A percentile compares a stretch with the other conserved stretches of the same genome.
Evolutionary conservation across 345 rosid genomes (phyloP).

Genomic region (Eucalyptus caleyi): DNA sequence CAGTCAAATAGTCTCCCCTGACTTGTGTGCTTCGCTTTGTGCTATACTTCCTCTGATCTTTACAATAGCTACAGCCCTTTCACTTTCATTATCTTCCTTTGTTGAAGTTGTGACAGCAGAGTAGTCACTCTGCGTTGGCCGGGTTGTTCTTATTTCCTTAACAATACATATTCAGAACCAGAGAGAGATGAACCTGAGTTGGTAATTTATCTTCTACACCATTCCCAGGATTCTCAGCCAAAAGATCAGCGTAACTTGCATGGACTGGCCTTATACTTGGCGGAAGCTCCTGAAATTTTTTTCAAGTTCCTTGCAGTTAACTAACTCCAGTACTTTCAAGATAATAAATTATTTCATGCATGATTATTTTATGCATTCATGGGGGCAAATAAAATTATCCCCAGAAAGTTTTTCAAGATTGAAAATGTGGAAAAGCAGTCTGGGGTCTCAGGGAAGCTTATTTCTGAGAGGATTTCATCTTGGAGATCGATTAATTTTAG

Average conservation of each 20-base stretch:
- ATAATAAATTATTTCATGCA: neutral
- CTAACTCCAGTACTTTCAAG: neutral
- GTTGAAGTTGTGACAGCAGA: no score
- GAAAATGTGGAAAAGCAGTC: neutral
- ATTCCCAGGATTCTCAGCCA: neutral
- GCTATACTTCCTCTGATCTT: no score
- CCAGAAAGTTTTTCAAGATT: neutral
- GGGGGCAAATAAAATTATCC: neutral
- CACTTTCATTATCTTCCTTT: no score
- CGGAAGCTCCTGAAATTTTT: neutral
- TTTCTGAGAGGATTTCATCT: neutral
- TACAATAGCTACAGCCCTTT: no score
- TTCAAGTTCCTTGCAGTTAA: neutral
- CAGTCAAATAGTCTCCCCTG: no score
- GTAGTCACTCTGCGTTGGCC: no score
- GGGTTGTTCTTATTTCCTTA: no score
- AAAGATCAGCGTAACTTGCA: neutral
- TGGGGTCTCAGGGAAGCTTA: neutral
- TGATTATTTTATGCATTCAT: neutral
- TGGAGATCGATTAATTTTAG: neutral
- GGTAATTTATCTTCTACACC: neutral
- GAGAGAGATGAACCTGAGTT: neutral
- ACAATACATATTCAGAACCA: neutral
- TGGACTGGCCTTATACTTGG: neutral
- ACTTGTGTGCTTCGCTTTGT: no score